These are phyloP conservation scores for Exophiala phaeomuriformis DNA, from an alignment of 2,329 filamentous ascomycete species.

Conservation along the genomic window DNA sequence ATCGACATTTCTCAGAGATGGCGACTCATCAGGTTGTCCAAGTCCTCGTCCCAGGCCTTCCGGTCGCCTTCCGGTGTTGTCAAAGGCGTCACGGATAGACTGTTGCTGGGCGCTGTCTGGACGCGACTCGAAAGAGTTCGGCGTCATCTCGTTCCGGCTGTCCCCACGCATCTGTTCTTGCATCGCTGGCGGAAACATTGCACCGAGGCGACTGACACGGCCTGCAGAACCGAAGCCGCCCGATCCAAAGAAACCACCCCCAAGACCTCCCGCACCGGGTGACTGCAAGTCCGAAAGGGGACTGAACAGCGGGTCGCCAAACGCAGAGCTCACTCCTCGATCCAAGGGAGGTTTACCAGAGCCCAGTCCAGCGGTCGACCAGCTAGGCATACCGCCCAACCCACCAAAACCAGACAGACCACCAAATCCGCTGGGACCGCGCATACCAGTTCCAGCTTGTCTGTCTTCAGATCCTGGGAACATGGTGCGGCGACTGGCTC, in stretches of 20 bases:
- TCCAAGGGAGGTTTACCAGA: slow-evolving; percentile 67
- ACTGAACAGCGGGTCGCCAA: slow-evolving; percentile 61
- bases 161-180: slow-evolving; percentile 76
- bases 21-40: slow-evolving; percentile 16
- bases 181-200: slow-evolving; percentile 80
- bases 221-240: slow-evolving; percentile 58
- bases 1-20: slow-evolving; percentile 18
- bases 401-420: slow-evolving; percentile 57
- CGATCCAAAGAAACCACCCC: slow-evolving; percentile 50
- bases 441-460: slow-evolving; percentile 69
- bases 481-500: slow-evolving; percentile 42
- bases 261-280: slow-evolving; percentile 60
- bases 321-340: slow-evolving; percentile 44
- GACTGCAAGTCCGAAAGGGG: slow-evolving; percentile 72
- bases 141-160: slow-evolving; percentile 43
- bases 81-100: slow-evolving; percentile 24
- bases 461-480: slow-evolving; percentile 67
- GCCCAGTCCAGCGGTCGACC: slow-evolving; percentile 45
- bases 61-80: slow-evolving; percentile 11
- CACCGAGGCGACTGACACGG: slow-evolving; percentile 73
- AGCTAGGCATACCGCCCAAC: slow-evolving; percentile 45
- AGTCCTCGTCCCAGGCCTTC: slow-evolving; percentile 21
- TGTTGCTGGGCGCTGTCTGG: slow-evolving; percentile 23
- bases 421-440: slow-evolving; percentile 35
- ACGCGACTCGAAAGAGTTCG: slow-evolving; percentile 17